These are phyloP conservation scores for Plenodomus biglobosus DNA, from an alignment of 2,329 filamentous ascomycete genomes.

Conservation along the genomic window DNA sequence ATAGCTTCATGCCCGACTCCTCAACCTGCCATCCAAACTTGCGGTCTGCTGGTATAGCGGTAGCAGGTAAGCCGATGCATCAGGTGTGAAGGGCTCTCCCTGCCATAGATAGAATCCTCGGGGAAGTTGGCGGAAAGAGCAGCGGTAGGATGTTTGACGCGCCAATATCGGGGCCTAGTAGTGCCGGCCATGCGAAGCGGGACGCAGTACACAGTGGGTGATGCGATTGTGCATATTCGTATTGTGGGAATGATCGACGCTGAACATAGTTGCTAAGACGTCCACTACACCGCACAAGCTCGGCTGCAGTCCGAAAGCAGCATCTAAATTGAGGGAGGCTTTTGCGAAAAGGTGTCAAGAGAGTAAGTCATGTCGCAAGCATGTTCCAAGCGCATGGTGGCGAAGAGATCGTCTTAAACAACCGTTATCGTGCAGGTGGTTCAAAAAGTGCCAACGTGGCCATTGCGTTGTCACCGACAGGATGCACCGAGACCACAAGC, in stretches of 20 bases:
- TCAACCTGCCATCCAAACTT: conserved; percentile 5
- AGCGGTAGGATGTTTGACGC: conserved; percentile 14
- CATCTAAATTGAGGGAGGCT: conserved; percentile 1
- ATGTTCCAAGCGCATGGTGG: conserved; percentile 15
- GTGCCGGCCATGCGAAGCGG: conserved; percentile 9
- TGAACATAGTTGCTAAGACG: conserved; percentile 13
- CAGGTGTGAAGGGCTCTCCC: conserved; percentile 18
- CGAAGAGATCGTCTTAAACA: conserved; percentile 31
- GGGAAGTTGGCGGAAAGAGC: conserved; percentile 7
- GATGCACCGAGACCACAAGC: conserved; percentile 7
- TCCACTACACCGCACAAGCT: conserved; percentile 5
- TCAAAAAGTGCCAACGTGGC: conserved; percentile 22
- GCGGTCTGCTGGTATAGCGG: conserved; percentile 18
- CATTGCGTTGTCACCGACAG: conserved; percentile 14
- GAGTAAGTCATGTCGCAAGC: conserved; percentile 5
- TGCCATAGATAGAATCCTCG: conserved; percentile 16
- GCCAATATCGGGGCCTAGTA: conserved; percentile 9
- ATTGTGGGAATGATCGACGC: conserved; percentile 20
- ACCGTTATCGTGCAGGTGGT: conserved; percentile 7
- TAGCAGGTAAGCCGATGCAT: conserved; percentile 7
- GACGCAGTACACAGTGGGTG: conserved; percentile 4
- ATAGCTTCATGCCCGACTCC: not conserved
- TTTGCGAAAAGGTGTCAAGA: conserved; percentile 3
- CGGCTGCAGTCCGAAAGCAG: conserved; percentile 4
- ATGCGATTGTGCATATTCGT: conserved; percentile 4